Percentiles rank a stretch among this genome's conserved stretches.
phyloP scores from a whole-genome alignment of 106 monocot species.

The Allium cepa region DNA sequence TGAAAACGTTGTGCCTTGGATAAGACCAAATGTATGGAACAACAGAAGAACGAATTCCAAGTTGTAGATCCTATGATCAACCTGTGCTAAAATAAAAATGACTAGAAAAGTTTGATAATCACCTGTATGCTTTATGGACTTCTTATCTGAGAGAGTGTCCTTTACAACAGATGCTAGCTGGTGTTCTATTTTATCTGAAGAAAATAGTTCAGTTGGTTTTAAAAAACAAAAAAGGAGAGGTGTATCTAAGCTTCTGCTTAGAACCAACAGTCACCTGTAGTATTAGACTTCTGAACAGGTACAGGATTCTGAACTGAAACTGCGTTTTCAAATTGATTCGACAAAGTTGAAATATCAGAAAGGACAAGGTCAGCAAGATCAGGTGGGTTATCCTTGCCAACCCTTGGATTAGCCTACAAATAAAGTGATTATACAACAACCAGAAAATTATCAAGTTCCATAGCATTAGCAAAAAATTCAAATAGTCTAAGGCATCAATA shows the following conservation, averaged over 20 bases:
- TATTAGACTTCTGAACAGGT: not conserved
- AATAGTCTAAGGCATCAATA: not conserved
- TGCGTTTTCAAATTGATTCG: conserved; percentile 1
- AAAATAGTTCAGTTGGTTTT: not conserved
- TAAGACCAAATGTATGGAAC: no score
- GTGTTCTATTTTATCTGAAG: no score
- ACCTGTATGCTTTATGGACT: no score
- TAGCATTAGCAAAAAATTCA: not conserved
- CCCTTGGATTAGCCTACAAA: conserved; percentile 30
- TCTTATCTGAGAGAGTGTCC: no score
- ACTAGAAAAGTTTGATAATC: no score
- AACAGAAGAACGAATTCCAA: no score
- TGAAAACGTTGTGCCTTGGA: no score
- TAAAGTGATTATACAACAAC: not conserved
- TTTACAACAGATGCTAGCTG: no score
- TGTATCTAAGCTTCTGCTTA: not conserved
- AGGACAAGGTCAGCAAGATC: conserved; percentile 85
- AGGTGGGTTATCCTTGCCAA: conserved; percentile 92
- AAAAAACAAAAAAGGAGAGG: not conserved
- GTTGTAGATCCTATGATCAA: no score
- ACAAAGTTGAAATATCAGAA: conserved; percentile 26
- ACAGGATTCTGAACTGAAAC: not conserved
- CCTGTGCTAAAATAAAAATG: no score
- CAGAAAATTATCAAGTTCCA: no score
- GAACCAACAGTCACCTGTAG: not conserved